Evolutionary conservation across 2,329 filamentous ascomycete genomes (phyloP), one percentile per base, ranked within the genome.

Genomic region (Leptographium radiaticola): DNA sequence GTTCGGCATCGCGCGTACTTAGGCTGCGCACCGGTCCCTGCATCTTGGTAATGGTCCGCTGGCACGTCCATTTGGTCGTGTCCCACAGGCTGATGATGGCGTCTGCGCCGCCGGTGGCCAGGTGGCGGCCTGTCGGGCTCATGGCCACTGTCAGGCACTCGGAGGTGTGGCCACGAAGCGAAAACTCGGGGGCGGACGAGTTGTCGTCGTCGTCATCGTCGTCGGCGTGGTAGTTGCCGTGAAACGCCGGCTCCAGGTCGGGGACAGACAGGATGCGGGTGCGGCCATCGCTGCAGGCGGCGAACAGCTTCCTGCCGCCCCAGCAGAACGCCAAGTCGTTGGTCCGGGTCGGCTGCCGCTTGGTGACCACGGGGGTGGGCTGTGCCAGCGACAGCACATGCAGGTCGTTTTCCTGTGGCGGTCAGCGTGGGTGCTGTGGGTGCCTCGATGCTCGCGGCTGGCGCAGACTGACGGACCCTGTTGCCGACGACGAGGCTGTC

Each of bases 1-100:
- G 25, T 25, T 5, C 25, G 2, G 25, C 25, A 25, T 25, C 25
- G 6, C 20, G 43, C 6, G 49, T 70, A 81, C 78, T 81, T 54
- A 90, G 74, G 63, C 79, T 86, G 62, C 80, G 77, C 33, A 90
- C 81, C 4, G 85, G 80, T 1, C 84, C 84, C 11, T 77, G 75
- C 71, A 87, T 84, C 60, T 79, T 75, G 39, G 81, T 81, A 44
- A 89, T 72, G 1, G 85, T 88, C 56, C 83, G 77, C 62, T 83
- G 77, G 63, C 86, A 89, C 54, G 87, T 80, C 84, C 86, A 89
- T 59, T 87, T 82, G 43, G 76, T 75, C 4, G 86, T 89, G 62
- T 90, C 86, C 83, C 86, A 91, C 4, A 91, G 71, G 6, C 83
- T 76, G 59, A 90, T 84, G 51, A 88, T 77, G 1, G 84, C 85